A percentile compares a stretch with the other conserved stretches of the same genome.
These are phyloP conservation scores for Rhododendron williamsianum DNA, from an alignment of 148 eudicot genomes.

Conservation along the genomic window DNA sequence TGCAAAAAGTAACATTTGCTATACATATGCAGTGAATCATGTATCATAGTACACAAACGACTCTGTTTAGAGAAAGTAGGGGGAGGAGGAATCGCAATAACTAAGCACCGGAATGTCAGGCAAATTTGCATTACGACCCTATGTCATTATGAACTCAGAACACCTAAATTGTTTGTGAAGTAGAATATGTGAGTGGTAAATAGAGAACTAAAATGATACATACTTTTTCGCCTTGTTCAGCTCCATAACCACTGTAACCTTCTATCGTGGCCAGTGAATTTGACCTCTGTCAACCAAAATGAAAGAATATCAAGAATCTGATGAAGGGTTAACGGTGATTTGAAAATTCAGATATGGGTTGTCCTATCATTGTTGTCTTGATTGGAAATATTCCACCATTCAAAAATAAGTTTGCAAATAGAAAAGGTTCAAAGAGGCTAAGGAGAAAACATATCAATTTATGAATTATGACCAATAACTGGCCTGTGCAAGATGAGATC, in stretches of 20 bases:
- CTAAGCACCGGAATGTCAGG: background rate
- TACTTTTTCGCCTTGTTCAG: conserved; percentile 78
- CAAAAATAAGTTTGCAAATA: background rate
- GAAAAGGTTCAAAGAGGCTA: background rate
- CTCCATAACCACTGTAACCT: conserved; percentile 83
- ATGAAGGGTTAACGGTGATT: background rate
- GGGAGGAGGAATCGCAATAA: background rate
- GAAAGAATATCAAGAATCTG: background rate
- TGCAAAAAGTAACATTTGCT: background rate
- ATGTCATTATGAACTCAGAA: background rate
- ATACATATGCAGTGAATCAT: background rate
- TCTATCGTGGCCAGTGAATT: conserved; percentile 46
- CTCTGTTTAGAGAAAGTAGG: background rate
- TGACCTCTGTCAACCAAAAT: conserved; percentile 33
- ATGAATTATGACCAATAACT: background rate
- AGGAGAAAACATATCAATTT: background rate
- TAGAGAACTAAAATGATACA: background rate
- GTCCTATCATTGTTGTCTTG: background rate
- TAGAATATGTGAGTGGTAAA: background rate
- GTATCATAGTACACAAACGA: background rate
- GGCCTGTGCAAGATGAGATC: background rate
- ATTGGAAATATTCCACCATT: background rate
- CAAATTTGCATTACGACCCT: background rate
- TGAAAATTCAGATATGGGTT: background rate
- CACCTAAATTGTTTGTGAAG: background rate